Evolutionary conservation across 1,139 yeast genomes (phyloP), one percentile per base, ranked within the genome.

Genomic region (Yamadazyma diddensiae): DNA sequence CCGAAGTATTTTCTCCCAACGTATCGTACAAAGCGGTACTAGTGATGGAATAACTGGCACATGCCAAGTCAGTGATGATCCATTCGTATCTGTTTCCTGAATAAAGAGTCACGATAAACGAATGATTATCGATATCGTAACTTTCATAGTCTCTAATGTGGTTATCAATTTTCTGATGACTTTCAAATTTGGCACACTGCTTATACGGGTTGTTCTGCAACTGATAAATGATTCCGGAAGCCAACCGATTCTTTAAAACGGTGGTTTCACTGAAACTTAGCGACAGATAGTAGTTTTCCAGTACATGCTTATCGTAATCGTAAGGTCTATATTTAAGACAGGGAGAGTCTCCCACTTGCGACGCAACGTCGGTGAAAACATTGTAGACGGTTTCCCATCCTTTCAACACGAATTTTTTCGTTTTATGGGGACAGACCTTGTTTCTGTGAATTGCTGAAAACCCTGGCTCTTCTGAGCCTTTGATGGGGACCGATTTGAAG

Each of bases 11-110:
- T 2, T 52, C 53, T 2, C 71, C 71, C 41, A 65, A 57, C 26
- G 66, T 65, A 36, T 65, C 71, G 38, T 66, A 66, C 31, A 65
- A 53, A 1, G 70, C 64, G 12, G 70, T 63, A 36, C 52, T 57
- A 24, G 70, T 58, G 30, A 66, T 52, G 6, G 67, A 53, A 40
- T 47, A 62, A 15, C 65, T 51, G 3, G 57, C 42, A 37, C 69
- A 63, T 4, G 65, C 65, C 36, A 65, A 43, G 43, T 66, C 72
- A 12, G 66, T 43, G 29, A 65, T 42, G 3, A 58, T 38, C 72
- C 72, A 66, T 43, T 66, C 72, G 29, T 45, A 45, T 19, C 72
- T 46, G 41, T 65, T 66, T 23, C 59, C 57, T 3, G 67, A 49
- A 35, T 50, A 63, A 19, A 65, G 46, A 4, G 69, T 54, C 13